These are phyloP conservation scores for Emergomyces pasteurianus DNA, from an alignment of 2,329 filamentous ascomycete species.

Conservation along the genomic window DNA sequence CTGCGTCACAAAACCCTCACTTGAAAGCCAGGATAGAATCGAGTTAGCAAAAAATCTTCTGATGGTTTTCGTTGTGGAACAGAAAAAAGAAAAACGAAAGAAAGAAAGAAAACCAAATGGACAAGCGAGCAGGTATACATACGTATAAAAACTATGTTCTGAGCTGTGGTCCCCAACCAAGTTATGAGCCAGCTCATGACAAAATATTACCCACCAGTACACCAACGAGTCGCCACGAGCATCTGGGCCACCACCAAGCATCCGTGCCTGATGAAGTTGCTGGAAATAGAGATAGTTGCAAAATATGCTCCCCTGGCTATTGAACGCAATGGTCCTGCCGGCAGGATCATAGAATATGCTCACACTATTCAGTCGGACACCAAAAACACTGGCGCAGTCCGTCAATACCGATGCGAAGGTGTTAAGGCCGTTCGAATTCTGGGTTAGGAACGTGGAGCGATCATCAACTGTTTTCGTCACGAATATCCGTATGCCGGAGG, in stretches of 20 bases:
- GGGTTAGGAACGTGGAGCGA: constrained; percentile 46
- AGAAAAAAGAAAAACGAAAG: neutral
- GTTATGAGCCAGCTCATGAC: constrained; percentile 93
- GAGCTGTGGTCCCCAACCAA: constrained; percentile 66
- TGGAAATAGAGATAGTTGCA: constrained; percentile 85
- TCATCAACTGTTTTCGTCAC: constrained; percentile 45
- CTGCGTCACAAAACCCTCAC: constrained; percentile 64
- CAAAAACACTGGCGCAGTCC: constrained; percentile 61
- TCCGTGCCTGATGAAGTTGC: constrained; percentile 55
- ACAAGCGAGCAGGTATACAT: constrained; percentile 8
- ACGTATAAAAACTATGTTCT: constrained; percentile 67
- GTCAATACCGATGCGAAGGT: constrained; percentile 57
- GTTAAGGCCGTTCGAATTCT: constrained; percentile 52
- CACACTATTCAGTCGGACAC: constrained; percentile 53
- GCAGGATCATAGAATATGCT: constrained; percentile 79
- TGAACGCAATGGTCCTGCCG: constrained; percentile 84
- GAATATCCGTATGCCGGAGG: constrained; percentile 63
- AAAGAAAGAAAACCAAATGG: neutral
- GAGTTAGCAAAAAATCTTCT: neutral
- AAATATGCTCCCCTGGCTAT: constrained; percentile 74
- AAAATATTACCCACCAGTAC: constrained; percentile 94
- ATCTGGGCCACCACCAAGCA: constrained; percentile 26
- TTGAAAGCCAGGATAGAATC: constrained; percentile 19
- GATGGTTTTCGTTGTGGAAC: neutral
- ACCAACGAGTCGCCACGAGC: constrained; percentile 55